Base-by-base conservation (phyloP, 345 rosid genomes). In the Eucalyptus sp. region DNA sequence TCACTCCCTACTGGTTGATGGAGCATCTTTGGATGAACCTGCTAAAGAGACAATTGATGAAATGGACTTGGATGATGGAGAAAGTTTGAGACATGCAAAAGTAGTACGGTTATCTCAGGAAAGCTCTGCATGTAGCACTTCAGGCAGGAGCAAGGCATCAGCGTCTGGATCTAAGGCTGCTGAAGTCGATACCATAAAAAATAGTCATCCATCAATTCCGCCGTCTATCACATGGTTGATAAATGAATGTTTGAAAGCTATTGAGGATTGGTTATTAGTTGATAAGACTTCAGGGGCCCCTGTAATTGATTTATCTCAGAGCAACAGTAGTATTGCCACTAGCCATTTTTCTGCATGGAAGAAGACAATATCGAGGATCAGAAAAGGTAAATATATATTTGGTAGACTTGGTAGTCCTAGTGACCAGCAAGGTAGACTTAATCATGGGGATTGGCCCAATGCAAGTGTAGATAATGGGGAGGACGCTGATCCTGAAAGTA, bases 61-160 rank as follows among this genome's bases (percentile, higher is more conserved):
- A 90, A 91, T 87, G 86, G 91, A 92, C 86, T 90, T 86, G 76
- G 94, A 92, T 89, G 96, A 94, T 90, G 92, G 91, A 90, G 97
- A 95, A 87, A 89, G 94, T 88, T 79, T 87, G 50, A 94, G 99
- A 89, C 96, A 92, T 92, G 95, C 99, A 91, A 96, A 97, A 94
- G 97, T 97, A 17, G 99, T 99, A 89, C 92, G 96, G 87, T 91
- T 95, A 86, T 94, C 98, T 51, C 93, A 93, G 92, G 96, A 94
- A 90, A 96, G 95, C 91, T 94, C 98, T 22, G 94, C 96, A 62
- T 93, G 92, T 91, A 92, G 95, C 88, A 92, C 92, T 29, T 87
- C 91, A 86, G 96, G 92, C 90, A 93, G 95, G 91, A 93, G 91
- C 51, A 43, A 68, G 92, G 87, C 94, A 89, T 91, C 91, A 86